Conservation (phyloP, 1,284 basidiomycete genomes). For the Pseudozyma sp. region DNA sequence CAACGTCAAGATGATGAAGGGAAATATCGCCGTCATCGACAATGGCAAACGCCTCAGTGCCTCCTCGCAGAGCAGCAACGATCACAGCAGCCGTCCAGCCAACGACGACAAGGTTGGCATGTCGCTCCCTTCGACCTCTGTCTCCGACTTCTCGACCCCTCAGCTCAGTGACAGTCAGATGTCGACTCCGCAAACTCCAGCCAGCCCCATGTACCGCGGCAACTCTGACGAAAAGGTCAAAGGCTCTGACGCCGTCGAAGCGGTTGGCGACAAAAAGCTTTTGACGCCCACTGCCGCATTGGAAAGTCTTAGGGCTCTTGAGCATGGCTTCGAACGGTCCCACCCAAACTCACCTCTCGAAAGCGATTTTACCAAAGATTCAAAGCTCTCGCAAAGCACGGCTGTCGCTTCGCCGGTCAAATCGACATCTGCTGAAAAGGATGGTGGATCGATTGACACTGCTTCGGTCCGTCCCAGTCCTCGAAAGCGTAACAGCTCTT, state of each 20-base stretch:
- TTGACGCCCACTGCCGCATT: constrained; percentile 21
- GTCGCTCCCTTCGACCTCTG: neutral
- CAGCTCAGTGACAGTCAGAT: constrained; percentile 27
- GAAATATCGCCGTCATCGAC: too few species aligned
- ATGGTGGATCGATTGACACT: neutral
- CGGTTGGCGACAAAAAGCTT: neutral
- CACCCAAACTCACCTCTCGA: constrained; percentile 5
- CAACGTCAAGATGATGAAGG: neutral
- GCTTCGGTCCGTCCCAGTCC: neutral
- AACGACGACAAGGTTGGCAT: constrained; percentile 6
- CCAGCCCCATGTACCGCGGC: constrained; percentile 3
- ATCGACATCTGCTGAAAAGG: neutral
- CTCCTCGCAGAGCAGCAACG: neutral
- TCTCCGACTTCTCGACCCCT: constrained; percentile 16
- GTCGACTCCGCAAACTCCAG: constrained; percentile 16
- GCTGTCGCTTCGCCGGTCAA: constrained; percentile 11
- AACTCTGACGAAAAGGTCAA: neutral
- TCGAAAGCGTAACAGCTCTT: constrained; percentile 26
- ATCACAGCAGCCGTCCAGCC: neutral
- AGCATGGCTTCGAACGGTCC: constrained; percentile 17
- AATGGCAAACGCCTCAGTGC: constrained; percentile 3
- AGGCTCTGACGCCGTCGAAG: neutral
- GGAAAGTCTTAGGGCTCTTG: constrained; percentile 27
- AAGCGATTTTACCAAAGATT: constrained; percentile 11
- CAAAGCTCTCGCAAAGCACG: constrained; percentile 11